Base-by-base conservation (phyloP, 179 eudicot genomes). In the Corrigiola litoralis region DNA sequence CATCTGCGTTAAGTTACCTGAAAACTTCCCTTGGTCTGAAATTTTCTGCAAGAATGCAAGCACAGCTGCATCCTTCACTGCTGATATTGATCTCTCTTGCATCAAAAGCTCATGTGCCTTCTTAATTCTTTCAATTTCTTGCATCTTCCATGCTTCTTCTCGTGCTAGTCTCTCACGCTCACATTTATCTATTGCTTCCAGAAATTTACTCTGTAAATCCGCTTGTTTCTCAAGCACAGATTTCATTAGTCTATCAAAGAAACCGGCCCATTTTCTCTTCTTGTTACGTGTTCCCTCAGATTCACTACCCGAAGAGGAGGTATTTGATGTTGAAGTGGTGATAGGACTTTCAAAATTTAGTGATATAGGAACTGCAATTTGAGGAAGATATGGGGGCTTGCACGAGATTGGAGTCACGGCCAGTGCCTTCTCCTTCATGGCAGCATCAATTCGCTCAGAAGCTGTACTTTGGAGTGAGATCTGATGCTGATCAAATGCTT, bases 21-120 rank as follows among this genome's bases (percentile, higher is more conserved):
- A 9, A 52, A 34, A 18, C 34, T 70, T 63, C n/a, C 67, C 72
- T 34, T 87, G 77, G 23, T 79, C 85, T 0, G 85, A 75, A 16
- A 88, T 46, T 53, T 86, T 85, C 36, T 90, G 92, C 66, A 90
- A 63, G 68, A 85, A 82, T 4, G 82, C 69, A 33, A 87, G 81
- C 37, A 90, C 77, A 1, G 97, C 90, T 9, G 90, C 82, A 58
- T 90, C 97, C 55, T 85, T 90, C 7, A 92, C 86, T 4, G 95
- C 90, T 3, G 90, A 88, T 20, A 82, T 67, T 3, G 89, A 76
- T 58, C 88, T 76, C 70, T 90, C 95, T 49, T 84, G 87, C 55
- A 77, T 84, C 55, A 85, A 61, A 37, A 80, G 81, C 12, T 90
- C 90, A 17, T 79, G 92, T 70, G 88, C 95, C 7, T 85, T 75